Base-by-base conservation (phyloP, 2,329 filamentous ascomycete genomes). In the Ophiostoma populinum region DNA sequence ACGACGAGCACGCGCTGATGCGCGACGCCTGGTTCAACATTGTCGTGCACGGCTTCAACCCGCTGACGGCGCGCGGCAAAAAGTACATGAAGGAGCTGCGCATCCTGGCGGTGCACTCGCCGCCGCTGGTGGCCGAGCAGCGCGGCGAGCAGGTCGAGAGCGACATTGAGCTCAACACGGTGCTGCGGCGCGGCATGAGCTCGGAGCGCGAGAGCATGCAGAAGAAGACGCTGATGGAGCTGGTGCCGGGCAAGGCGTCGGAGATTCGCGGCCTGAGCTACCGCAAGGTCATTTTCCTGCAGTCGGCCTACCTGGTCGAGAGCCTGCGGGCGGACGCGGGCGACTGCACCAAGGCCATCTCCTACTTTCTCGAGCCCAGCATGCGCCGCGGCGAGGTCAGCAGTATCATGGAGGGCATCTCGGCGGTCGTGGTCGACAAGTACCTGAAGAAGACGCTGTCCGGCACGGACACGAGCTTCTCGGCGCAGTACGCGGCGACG, bases 1-100 rank as follows among this genome's bases (percentile, higher is more conserved):
- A 86, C 34, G 75, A 87, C 39, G 70, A 73, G 7, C 68, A 80
- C 41, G 69, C 72, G 18, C 59, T 92, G 38, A 69, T 90, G 45
- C 75, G 87, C 35, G 86, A 98, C 61, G 82, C 83, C 5, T 99
- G 90, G 90, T 95, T 94, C 59, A 99, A 98, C 49, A 83, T 95
- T 42, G 81, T 86, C 16, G 80, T 93, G 1, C 90, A 98, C 52
- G 90, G 86, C 5, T 92, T 95, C 51, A 77, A 75, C 8, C 65
- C 78, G 9, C 68, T 69, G 12, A 87, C 83, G 0, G 68, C 75
- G 12, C 70, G 80, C 36, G 80, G 77, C 13, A 77, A 75, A 50
- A 70, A 71, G 44, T 73, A 92, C 47, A 56, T 75, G 33, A 67
- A 77, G 38, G 85, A 94, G 50, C 64, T 99, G 15, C 74, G 80